Evolutionary conservation across 106 monocot species (phyloP).

Genomic region (Agapanthus africanus): DNA sequence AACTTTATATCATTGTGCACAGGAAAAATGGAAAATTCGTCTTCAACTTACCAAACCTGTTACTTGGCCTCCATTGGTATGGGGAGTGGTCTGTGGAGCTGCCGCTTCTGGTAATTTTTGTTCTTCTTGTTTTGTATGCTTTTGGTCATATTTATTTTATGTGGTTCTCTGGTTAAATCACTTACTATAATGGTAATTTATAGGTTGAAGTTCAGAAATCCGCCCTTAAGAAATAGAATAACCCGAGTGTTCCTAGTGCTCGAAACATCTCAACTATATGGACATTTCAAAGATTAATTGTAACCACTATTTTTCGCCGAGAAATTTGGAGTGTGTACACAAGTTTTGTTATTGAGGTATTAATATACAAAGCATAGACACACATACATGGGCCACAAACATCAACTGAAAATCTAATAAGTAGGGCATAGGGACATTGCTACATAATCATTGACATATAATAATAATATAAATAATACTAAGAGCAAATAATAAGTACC

Average conservation of each 20-base stretch:
- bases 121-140: background rate
- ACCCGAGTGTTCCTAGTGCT: background rate
- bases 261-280: background rate
- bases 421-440: too few species aligned
- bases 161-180: background rate
- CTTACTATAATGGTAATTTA: background rate
- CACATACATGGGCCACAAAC: too few species aligned
- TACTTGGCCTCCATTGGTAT: conserved; percentile 92
- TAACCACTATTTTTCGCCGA: background rate
- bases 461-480: too few species aligned
- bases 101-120: conserved; percentile 81
- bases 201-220: background rate
- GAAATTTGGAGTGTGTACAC: background rate
- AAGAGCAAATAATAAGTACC: too few species aligned
- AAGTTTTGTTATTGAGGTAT: background rate
- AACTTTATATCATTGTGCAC: conserved; percentile 1
- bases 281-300: background rate
- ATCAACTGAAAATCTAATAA: too few species aligned
- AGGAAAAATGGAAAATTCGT: conserved; percentile 93
- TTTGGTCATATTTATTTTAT: background rate
- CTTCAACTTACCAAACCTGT: conserved; percentile 93
- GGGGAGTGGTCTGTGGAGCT: conserved; percentile 94
- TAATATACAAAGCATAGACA: too few species aligned
- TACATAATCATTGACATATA: too few species aligned
- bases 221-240: background rate